phyloP scores from a whole-genome alignment of 805 yeast genomes.

The Candida tibetensis region DNA sequence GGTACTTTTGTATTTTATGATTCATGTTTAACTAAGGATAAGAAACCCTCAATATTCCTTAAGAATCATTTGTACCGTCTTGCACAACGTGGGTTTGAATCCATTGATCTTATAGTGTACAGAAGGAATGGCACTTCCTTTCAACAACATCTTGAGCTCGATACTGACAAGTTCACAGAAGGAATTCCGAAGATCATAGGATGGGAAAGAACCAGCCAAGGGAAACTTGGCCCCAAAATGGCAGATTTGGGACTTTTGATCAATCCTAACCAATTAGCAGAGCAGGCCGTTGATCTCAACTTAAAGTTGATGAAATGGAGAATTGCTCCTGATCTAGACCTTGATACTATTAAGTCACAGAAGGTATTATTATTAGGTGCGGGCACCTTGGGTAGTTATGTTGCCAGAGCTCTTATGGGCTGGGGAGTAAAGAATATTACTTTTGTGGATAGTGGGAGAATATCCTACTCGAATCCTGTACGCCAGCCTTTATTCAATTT shows the following conservation, averaged over 20 bases:
- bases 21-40: constrained; percentile 23
- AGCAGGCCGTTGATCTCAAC: constrained; percentile 90
- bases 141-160: constrained; percentile 29
- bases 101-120: constrained; percentile 23
- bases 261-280: constrained; percentile 78
- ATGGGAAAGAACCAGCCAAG: constrained; percentile 82
- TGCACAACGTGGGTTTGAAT: constrained; percentile 22
- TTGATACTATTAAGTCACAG: constrained; percentile 58
- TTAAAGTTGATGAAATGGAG: constrained; percentile 96
- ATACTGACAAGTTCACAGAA: constrained; percentile 3
- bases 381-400: constrained; percentile 94
- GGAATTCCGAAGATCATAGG: constrained; percentile 57
- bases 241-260: constrained; percentile 81
- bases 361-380: constrained; percentile 85
- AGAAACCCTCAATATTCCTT: constrained; percentile 49
- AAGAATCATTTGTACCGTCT: constrained; percentile 57
- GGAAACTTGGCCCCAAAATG: constrained; percentile 74
- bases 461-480: constrained; percentile 93
- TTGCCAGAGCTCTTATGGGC: constrained; percentile 79
- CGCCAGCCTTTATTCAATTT: constrained; percentile 85
- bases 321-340: constrained; percentile 74
- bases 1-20: constrained; percentile 32
- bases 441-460: constrained; percentile 84
- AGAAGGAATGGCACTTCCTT: constrained; percentile 20
- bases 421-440: constrained; percentile 92